Evolutionary conservation across 768 basidiomycete species (phyloP), one percentile per base, ranked within the genome.

Genomic region (Cyclocybe aegerita): DNA sequence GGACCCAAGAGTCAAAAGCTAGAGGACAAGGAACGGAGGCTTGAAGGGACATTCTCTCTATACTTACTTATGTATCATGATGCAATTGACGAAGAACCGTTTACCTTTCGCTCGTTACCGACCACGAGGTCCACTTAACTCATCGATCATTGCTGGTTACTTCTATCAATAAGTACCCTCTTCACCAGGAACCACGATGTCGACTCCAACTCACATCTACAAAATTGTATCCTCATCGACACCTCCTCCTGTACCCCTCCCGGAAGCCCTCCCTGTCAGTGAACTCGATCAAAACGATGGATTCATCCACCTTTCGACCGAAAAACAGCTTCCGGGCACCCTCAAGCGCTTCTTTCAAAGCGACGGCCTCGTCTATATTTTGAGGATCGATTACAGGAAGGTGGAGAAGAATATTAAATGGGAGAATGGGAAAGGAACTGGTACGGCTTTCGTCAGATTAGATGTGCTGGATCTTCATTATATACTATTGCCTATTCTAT

Each of bases 281-380:
- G 57, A 67, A 12, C 65, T 84, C 10, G 82, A 84, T 52, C 45
- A 63, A 35, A 43, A 54, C 4, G 74, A 73, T 7, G 75, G 75
- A 0, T 83, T 82, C 56, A 71, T 83, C 53, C 82, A 84, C 55
- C 68, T 83, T 16, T 82, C 80, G 15, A 82, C 80, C 1, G 69
- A 78, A 6, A n/a, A 54, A 5, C 82, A 84, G 58, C 55, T 82
- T 7, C 68, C 69, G 4, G 70, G 70, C 4, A 82, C 81, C 1
- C 60, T 83, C 15, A 61, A 61, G 29, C 68, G 58, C 43, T 82
- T 82, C 60, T 83, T 81, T 59, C 40, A 48, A 1, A 55, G 71
- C 9, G 67, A 77, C 34, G 57, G 67, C 2, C 59, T 42, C 0
- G 67, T 82, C 3, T 73, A 70, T 42, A 62, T 83, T 9, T 60